phyloP scores from a whole-genome alignment of 768 basidiomycete genomes.

The Leccinum broughii region DNA sequence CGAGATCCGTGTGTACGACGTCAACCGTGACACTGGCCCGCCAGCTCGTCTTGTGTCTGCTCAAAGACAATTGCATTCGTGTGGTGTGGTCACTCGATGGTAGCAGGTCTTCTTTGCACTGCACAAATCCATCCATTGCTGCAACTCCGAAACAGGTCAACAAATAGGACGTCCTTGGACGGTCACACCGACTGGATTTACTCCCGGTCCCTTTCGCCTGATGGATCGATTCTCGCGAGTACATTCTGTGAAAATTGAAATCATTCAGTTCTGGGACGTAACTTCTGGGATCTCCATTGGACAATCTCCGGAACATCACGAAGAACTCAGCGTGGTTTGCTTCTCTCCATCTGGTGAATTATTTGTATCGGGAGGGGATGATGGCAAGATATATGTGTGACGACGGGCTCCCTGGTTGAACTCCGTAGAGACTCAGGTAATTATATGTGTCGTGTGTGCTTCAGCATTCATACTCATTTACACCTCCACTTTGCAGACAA shows the following conservation, averaged over 20 bases:
- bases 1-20: background rate
- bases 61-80: background rate
- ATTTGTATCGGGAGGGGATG: background rate
- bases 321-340: too few species aligned
- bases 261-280: background rate
- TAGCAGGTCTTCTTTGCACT: background rate
- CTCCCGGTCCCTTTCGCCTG: background rate
- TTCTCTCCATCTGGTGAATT: background rate
- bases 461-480: background rate
- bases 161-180: background rate
- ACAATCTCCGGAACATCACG: background rate
- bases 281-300: background rate
- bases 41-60: background rate
- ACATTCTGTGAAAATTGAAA: background rate
- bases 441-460: background rate
- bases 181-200: background rate
- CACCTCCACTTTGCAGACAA: background rate
- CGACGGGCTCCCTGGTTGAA: background rate
- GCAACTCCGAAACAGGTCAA: background rate
- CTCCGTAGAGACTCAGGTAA: background rate
- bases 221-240: background rate
- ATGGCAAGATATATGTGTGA: background rate
- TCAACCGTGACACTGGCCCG: background rate
- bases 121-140: background rate
- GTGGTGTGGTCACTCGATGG: background rate